Evolutionary conservation across 1,284 basidiomycete species (phyloP), one percentile per base, ranked within the genome.

Genomic region (Fomes fomentarius): DNA sequence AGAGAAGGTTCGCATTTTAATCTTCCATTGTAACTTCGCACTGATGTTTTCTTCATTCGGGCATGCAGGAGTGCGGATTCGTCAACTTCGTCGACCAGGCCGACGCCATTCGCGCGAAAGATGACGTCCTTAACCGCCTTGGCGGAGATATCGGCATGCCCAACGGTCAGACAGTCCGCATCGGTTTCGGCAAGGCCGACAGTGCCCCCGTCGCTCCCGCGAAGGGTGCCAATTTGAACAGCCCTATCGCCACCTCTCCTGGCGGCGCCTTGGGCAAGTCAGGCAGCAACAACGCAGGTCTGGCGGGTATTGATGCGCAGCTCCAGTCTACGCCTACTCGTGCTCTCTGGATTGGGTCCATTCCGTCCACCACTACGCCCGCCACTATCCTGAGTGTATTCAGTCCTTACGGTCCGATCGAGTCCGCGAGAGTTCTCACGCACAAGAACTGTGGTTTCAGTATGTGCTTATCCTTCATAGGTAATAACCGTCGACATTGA

Each of bases 391-490:
- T 98, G 45, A 93, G 89, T 63, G 89, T 92, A 21, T 99, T 99
- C 71, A 93, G 94, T 64, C 94, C 96, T 11, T 99, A 95, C 67
- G 96, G 97, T 0, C 91, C 96, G 1, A 96, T 99, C 60, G 97
- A 99, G 74, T 96, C 93, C 46, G 96, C 95, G 11, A 80, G 96
- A 48, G 94, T 98, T 8, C 76, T 99, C 64, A 94, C 94, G 2
- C 94, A 97, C 78, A 99, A 99, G 76, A 96, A 96, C 69, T 98
- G 93, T 70, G 95, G 93, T 41, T 95, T 94, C 76, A 92, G 89
- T 92, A 57, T 68, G 90, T 83, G 1, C 35, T 43, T 35, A 19
- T 22, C 22, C 31, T 40, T 41, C 39, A 30, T 19, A 46, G 47
- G 35, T 35, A 24, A 65, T 4, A 59, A 55, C 50, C 52, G 41